Percentiles rank a stretch among this genome's conserved stretches.
Evolutionary conservation across 1,284 basidiomycete genomes (phyloP).

Genomic region (Cutaneotrichosporon sp.): DNA sequence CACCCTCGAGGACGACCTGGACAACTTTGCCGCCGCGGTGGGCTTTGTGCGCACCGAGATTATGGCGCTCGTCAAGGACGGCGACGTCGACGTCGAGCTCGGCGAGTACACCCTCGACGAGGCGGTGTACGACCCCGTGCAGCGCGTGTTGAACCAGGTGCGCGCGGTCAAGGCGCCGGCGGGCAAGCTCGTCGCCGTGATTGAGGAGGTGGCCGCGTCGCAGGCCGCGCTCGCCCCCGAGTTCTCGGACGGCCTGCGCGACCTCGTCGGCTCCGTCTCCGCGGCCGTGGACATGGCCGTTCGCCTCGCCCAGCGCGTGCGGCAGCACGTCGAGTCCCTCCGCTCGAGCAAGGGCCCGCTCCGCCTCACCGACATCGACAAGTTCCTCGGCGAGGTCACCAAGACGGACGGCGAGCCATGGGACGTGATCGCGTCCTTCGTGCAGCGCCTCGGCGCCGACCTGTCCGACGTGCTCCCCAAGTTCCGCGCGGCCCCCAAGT

Average conservation of each 20-base stretch:
- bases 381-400: constrained; percentile 71
- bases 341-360: constrained; percentile 74
- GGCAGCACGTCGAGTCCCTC: constrained; percentile 73
- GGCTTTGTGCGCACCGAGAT: constrained; percentile 83
- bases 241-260: constrained; percentile 69
- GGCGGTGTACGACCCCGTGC: constrained; percentile 76
- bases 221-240: constrained; percentile 70
- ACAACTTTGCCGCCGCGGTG: constrained; percentile 86
- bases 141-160: constrained; percentile 75
- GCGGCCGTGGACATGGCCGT: constrained; percentile 87
- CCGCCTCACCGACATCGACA: constrained; percentile 68
- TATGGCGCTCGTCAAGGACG: constrained; percentile 69
- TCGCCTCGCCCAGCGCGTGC: constrained; percentile 84
- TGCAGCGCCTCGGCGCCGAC: constrained; percentile 70
- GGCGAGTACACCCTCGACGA: constrained; percentile 70
- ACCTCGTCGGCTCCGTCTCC: constrained; percentile 68
- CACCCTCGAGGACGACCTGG: constrained; percentile 83
- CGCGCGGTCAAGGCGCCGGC: constrained; percentile 77
- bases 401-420: constrained; percentile 58
- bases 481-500: constrained; percentile 71
- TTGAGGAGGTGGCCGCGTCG: constrained; percentile 75
- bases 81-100: constrained; percentile 69
- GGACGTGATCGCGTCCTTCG: constrained; percentile 71
- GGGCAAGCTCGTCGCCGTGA: constrained; percentile 79
- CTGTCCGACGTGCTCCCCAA: constrained; percentile 68